These are phyloP conservation scores for Fagopyrum esculentum DNA, from an alignment of 148 eudicot species.

Conservation along the genomic window DNA sequence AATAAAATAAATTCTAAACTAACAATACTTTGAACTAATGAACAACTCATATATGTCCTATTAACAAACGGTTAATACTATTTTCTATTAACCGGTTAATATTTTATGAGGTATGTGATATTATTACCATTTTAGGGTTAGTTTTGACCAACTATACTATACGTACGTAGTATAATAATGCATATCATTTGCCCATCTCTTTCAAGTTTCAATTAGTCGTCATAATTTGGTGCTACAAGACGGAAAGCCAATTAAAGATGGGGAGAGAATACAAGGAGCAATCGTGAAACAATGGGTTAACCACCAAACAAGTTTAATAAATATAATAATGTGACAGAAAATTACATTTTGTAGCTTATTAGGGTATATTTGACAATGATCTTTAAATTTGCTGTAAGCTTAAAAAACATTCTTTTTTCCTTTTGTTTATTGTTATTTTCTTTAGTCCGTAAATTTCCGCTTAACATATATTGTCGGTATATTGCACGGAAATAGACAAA, in stretches of 20 bases:
- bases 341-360: background rate
- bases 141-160: background rate
- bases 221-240: background rate
- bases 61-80: too few species aligned
- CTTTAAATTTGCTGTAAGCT: too few species aligned
- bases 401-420: too few species aligned
- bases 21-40: too few species aligned
- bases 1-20: too few species aligned
- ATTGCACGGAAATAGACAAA: too few species aligned
- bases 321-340: background rate
- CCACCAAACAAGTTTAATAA: background rate
- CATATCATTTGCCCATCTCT: background rate
- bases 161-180: background rate
- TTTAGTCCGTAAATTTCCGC: too few species aligned
- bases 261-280: background rate
- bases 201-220: background rate
- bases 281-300: slow-evolving; percentile 6
- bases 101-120: background rate
- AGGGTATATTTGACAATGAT: too few species aligned
- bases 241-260: background rate
- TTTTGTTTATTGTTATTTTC: too few species aligned
- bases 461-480: too few species aligned
- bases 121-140: background rate
- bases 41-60: too few species aligned
- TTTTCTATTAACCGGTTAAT: too few species aligned